Base-by-base conservation (phyloP, 2,329 filamentous ascomycete genomes). In the Mycosphaerella sp. region DNA sequence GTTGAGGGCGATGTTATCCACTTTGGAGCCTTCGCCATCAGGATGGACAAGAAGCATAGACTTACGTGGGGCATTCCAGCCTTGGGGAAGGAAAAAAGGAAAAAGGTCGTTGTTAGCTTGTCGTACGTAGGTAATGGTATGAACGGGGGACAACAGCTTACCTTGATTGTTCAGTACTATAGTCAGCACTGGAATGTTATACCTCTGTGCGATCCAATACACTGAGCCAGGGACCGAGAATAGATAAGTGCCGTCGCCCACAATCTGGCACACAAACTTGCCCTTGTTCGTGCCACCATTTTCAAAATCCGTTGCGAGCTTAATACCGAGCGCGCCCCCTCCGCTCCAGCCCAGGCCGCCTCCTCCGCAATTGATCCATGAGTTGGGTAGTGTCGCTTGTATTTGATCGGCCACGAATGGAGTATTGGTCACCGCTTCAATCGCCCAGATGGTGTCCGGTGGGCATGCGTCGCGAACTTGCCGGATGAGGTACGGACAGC, bases 341-440 rank as follows among this genome's bases (percentile, higher is more conserved):
- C 87, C 87, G 9, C 83, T 87, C 87, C 87, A 92, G 1, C 87
- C 87, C 0, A 92, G 80, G 2, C 88, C 88, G 11, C 86, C 87
- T 0, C 85, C 87, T 1, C 87, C 87, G 66, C 87, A 91, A 68
- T 90, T 91, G 64, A 92, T 82, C 85, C 85, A 90, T 0, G 81
- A 83, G 0, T 86, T 86, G 0, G 87, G 87, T 0, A 82, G 65
- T 0, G 78, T 83, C 2, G 82, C 78, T 62, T 83, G 82, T 6
- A 93, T 72, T 59, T 90, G 86, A 60, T 93, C 86, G 26, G 81
- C 78, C 0, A 90, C 82, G 29, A 83, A 79, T 0, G 69, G 70
- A 0, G 84, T 83, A 54, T 87, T 82, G 0, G 88, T 93, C 0
- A 93, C 88, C 0, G 88, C 83, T 70, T 93, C 88, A 42, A 93